Evolutionary conservation across 2,329 filamentous ascomycete species (phyloP), one percentile per base, ranked within the genome.

Genomic region (Colletotrichum musae): DNA sequence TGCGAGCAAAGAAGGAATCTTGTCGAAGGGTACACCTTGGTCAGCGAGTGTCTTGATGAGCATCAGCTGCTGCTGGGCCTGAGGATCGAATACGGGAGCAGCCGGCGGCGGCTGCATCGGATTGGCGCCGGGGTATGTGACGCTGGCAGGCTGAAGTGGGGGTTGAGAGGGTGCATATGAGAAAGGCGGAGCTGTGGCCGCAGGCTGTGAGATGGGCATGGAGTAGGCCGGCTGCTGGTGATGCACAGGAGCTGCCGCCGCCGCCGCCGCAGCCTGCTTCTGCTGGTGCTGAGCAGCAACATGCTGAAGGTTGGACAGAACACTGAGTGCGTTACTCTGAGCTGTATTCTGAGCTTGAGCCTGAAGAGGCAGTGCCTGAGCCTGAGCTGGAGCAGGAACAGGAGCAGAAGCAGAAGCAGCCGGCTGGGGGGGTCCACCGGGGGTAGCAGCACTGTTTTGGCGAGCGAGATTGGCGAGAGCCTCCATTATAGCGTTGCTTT

Each of bases 381-480:
- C 21, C 21, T 64, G 75, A 71, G 81, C 74, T 51, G 45, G 74
- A 59, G 73, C 77, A 59, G 53, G 48, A 59, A 83, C 80, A 62
- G 84, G 80, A 24, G 83, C 83, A 47, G 28, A 9, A 32, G 28
- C 28, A 36, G 32, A 10, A 36, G 32, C 32, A 36, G 32, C 32
- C 43, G 26, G 47, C 28, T 64, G 41, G 32, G 58, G n/a, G 16
- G 63, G 32, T 50, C 5, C 36, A 5, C 7, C 41, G 13, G 52
- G 32, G 59, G 84, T 80, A 62, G 84, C 80, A 24, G 83, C 83
- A 45, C 85, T 88, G 78, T 91, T 94, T 79, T 94, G 92, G 72
- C 93, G 92, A 47, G 93, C 92, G 82, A 96, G 92, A 76, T 93
- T 93, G 72, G 93, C 92, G 72, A 96, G 87, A 52, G 92, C 92